Conservation (phyloP, 2,329 filamentous ascomycete genomes). For the Fusarium odoratissimum region DNA sequence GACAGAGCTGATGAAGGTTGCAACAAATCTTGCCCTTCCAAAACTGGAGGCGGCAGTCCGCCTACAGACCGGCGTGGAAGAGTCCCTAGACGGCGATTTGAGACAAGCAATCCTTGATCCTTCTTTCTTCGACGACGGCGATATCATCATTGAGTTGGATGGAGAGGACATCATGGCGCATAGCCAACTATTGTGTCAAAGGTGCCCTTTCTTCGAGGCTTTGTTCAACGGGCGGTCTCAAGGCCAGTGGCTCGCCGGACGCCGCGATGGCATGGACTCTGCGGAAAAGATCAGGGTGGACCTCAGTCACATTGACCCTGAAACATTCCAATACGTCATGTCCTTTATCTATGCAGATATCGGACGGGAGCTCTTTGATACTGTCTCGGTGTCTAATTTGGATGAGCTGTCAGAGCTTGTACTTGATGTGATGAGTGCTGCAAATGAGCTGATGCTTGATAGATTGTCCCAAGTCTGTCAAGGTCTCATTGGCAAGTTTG, state of each 20-base stretch:
- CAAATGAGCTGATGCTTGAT: slow-evolving; percentile 96
- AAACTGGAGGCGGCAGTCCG: slow-evolving; percentile 82
- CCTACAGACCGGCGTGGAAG: slow-evolving; percentile 74
- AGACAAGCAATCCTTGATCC: slow-evolving; percentile 74
- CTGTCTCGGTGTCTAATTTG: slow-evolving; percentile 75
- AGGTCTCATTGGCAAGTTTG: slow-evolving; percentile 81
- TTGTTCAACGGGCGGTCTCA: slow-evolving; percentile 89
- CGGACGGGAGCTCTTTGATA: slow-evolving; percentile 83
- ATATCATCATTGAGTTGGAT: slow-evolving; percentile 82
- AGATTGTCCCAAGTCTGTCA: slow-evolving; percentile 91
- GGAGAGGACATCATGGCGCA: slow-evolving; percentile 80
- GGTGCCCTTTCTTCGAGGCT: slow-evolving; percentile 92
- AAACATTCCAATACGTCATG: slow-evolving; percentile 82
- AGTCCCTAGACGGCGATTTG: slow-evolving; percentile 76
- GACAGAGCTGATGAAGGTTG: slow-evolving; percentile 87
- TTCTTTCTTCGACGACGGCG: slow-evolving; percentile 80
- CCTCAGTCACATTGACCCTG: slow-evolving; percentile 79
- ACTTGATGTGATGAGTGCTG: slow-evolving; percentile 88
- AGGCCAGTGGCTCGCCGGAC: slow-evolving; percentile 83
- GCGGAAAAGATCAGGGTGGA: slow-evolving; percentile 74
- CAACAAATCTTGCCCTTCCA: slow-evolving; percentile 75
- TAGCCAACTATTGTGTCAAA: slow-evolving; percentile 80
- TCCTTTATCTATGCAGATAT: slow-evolving; percentile 86
- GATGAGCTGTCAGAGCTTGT: slow-evolving; percentile 91
- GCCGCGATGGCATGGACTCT: slow-evolving; percentile 60